Conservation (phyloP, 371 early-diverging fungal genomes). For the Catenaria anguillulae region DNA sequence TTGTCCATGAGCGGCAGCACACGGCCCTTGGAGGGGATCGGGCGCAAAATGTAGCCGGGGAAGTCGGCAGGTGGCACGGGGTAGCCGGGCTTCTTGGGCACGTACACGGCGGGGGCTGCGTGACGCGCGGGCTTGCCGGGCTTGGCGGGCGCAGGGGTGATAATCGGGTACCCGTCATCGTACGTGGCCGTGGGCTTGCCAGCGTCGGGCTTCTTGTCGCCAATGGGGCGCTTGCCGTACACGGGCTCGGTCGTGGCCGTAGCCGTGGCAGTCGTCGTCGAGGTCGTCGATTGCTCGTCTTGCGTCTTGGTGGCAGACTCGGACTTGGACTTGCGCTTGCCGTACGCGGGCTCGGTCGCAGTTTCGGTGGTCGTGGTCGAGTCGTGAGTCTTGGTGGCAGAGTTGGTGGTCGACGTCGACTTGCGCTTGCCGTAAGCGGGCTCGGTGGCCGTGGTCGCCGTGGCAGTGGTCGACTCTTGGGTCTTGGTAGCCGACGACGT, state of each 20-base stretch:
- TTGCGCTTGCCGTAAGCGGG: too few species aligned
- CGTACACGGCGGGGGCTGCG: not conserved
- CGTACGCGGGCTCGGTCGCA: too few species aligned
- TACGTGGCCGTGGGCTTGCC: not conserved
- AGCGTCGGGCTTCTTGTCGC: too few species aligned
- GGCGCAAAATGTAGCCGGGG: slow-evolving; percentile 14
- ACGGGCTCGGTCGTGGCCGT: too few species aligned
- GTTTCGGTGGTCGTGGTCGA: too few species aligned
- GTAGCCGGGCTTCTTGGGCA: not conserved
- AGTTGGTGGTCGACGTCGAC: too few species aligned
- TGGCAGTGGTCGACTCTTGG: not conserved
- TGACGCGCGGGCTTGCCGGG: slow-evolving; percentile 1
- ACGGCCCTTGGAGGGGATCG: slow-evolving; percentile 30
- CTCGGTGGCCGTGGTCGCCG: not conserved
- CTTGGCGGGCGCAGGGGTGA: slow-evolving; percentile 5
- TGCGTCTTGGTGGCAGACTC: too few species aligned
- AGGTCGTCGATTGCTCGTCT: not conserved
- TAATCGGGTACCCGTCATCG: not conserved
- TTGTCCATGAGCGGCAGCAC: slow-evolving; percentile 2
- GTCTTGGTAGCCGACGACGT: not conserved
- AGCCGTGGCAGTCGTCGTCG: not conserved
- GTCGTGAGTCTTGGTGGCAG: too few species aligned
- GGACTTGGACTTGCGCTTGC: too few species aligned
- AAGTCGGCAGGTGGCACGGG: not conserved
- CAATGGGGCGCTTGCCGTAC: too few species aligned